Percentiles rank a stretch among this genome's conserved stretches.
phyloP scores from a whole-genome alignment of 352 stramenopile species.

The Globisporangium iwayamae region DNA sequence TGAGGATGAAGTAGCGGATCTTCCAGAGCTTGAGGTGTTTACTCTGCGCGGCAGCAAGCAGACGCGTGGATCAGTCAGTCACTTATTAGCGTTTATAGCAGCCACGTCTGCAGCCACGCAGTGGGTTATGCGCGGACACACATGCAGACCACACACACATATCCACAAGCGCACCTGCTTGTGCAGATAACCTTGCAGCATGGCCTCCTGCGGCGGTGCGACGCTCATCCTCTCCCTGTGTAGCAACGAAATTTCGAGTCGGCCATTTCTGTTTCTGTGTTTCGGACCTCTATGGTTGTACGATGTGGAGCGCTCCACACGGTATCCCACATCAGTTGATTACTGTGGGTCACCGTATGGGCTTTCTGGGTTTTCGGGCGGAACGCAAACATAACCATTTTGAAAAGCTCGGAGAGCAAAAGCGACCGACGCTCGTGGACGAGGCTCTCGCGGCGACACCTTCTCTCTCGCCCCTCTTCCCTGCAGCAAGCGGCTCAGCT shows the following conservation, averaged over 20 bases:
- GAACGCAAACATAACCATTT: too few relatives aligned
- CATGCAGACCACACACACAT: not conserved
- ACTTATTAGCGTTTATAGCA: not conserved
- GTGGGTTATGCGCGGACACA: not conserved
- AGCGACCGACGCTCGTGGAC: not conserved
- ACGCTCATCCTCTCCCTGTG: constrained; percentile 35
- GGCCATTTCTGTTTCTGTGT: not conserved
- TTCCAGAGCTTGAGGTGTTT: constrained; percentile 86
- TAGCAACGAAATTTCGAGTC: constrained; percentile 5
- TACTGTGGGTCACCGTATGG: constrained; percentile 1
- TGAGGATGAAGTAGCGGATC: constrained; percentile 83
- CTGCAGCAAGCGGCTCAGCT: not conserved
- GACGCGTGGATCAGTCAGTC: not conserved
- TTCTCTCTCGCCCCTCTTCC: not conserved
- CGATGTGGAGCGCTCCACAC: not conserved
- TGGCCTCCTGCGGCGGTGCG: constrained; percentile 36
- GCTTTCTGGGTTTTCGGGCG: not conserved
- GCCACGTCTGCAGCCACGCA: not conserved
- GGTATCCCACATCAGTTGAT: not conserved
- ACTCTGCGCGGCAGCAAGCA: constrained; percentile 36
- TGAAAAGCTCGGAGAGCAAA: not conserved
- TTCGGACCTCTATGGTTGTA: not conserved
- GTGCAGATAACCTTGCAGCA: constrained; percentile 84
- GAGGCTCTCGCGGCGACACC: not conserved
- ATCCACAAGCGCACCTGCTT: constrained; percentile 47